Conservation (phyloP, 441 rosid genomes). For the Pelargonium myrrhifolium region DNA sequence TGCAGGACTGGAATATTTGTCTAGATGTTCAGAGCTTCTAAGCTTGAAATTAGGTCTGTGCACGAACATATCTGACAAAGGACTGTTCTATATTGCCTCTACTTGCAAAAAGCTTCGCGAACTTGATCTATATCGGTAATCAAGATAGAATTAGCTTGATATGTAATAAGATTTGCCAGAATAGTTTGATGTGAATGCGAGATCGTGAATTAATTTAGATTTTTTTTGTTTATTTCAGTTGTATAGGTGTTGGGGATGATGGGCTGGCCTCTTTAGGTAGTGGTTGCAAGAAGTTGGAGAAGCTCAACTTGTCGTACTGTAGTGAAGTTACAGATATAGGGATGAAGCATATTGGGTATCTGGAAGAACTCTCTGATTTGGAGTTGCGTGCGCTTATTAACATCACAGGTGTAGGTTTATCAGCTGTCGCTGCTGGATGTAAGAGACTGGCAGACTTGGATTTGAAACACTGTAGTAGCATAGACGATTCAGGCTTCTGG, state of each 20-base stretch:
- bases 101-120: slow-evolving; percentile 55
- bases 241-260: slow-evolving; percentile 58
- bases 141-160: neutral
- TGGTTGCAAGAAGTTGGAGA: slow-evolving; percentile 70
- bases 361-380: slow-evolving; percentile 54
- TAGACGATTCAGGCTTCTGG: slow-evolving; percentile 74
- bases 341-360: slow-evolving; percentile 37
- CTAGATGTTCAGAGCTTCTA: slow-evolving; percentile 53
- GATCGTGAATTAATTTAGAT: slow-evolving; percentile 11
- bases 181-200: neutral
- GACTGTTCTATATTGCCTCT: slow-evolving; percentile 49
- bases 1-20: slow-evolving; percentile 68
- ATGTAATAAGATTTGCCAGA: slow-evolving; percentile 1
- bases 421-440: slow-evolving; percentile 51
- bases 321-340: slow-evolving; percentile 55
- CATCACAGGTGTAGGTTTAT: slow-evolving; percentile 53
- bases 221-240: slow-evolving; percentile 32
- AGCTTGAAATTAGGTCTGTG: slow-evolving; percentile 76
- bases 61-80: slow-evolving; percentile 56
- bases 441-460: slow-evolving; percentile 58
- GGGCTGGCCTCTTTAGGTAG: slow-evolving; percentile 64
- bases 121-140: slow-evolving; percentile 83
- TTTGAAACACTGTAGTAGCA: slow-evolving; percentile 56
- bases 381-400: slow-evolving; percentile 60
- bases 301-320: slow-evolving; percentile 77